Evolutionary conservation across 1,284 basidiomycete genomes (phyloP).

Genomic region (Cryptococcus jaspeensis): DNA sequence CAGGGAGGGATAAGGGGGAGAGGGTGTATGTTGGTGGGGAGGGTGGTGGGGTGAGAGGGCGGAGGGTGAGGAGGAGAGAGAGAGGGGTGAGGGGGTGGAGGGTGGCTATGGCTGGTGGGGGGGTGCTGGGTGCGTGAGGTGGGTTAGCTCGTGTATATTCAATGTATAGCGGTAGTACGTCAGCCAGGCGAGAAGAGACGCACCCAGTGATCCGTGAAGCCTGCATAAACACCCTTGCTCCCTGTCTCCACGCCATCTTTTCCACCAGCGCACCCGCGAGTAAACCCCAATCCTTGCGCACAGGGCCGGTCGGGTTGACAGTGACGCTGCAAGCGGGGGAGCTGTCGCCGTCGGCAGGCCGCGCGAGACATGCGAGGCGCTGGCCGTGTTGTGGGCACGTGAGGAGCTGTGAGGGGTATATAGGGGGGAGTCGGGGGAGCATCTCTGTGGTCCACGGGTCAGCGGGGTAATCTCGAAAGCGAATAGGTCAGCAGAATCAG

Average conservation of each 20-base stretch:
- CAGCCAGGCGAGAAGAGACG: neutral
- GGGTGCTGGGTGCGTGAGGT: neutral
- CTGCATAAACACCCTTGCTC: conserved; percentile 16
- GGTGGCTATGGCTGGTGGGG: neutral
- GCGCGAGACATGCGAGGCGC: conserved; percentile 13
- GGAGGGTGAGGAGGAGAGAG: conserved; percentile 9
- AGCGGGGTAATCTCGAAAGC: neutral
- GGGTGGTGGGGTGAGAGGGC: neutral
- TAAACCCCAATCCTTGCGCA: conserved; percentile 11
- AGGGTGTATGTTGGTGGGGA: conserved; percentile 2
- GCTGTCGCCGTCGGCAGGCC: neutral
- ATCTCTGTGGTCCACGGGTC: conserved; percentile 11
- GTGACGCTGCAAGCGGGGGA: conserved; percentile 13
- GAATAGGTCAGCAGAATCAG: neutral
- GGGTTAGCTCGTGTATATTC: too few species aligned
- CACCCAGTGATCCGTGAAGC: neutral
- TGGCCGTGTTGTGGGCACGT: conserved; percentile 20
- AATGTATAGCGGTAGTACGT: too few species aligned
- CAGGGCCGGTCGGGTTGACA: conserved; percentile 4
- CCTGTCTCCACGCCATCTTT: conserved; percentile 26
- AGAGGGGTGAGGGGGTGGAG: conserved; percentile 13
- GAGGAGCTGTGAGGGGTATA: conserved; percentile 7
- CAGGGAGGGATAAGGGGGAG: conserved; percentile 27
- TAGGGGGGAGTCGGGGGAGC: conserved; percentile 6
- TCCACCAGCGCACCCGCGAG: conserved; percentile 26